Base-by-base conservation (phyloP, 371 early-diverging fungal genomes). In the Apophysomyces sp. region DNA sequence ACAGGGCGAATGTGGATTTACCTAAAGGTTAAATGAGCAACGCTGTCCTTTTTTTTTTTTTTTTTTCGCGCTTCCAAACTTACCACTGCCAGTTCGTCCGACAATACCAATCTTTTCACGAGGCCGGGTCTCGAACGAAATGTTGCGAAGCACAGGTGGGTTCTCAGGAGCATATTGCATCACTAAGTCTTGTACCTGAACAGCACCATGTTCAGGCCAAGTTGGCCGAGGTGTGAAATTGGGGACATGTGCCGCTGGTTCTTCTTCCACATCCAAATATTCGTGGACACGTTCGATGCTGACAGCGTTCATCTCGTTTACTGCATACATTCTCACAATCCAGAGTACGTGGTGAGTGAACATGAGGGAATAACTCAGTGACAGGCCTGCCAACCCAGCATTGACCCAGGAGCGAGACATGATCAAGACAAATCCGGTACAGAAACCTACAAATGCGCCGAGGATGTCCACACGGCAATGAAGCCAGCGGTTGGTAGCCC, bases 401-500 rank as follows among this genome's bases (percentile, higher is more conserved):
- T 57, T 60, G 29, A 80, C 37, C 21, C 40, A 37, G 4, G 36
- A 29, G 11, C 65, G 68, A 24, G 66, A 40, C 21, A 56, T 26
- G 11, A 76, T 56, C 31, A 81, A 67, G 15, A 69, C 69, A 4
- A 77, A 36, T 7, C 74, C 77, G 13, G 81, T 56, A 44, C 37
- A 28, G 49, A 83, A 71, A 34, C 78, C 71, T 16, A 85, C 72
- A 3, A 67, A 30, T 12, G 82, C 74, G 27, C 74, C 69, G 15
- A 82, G 69, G 9, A 83, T 24, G 30, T 80, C 84, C 26, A 73
- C 72, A 28, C 87, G 76, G 24, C 79, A 56, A 60, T 71, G 65
- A 3, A 83, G 63, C 83, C 80, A 79, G 27, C 80, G 84, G 79
- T 91, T 92, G 57, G 84, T 76, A 6, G 83, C 82, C 90, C 92